phyloP scores from a whole-genome alignment of 1,284 basidiomycete species.

The Acaromyces ingoldii region DNA sequence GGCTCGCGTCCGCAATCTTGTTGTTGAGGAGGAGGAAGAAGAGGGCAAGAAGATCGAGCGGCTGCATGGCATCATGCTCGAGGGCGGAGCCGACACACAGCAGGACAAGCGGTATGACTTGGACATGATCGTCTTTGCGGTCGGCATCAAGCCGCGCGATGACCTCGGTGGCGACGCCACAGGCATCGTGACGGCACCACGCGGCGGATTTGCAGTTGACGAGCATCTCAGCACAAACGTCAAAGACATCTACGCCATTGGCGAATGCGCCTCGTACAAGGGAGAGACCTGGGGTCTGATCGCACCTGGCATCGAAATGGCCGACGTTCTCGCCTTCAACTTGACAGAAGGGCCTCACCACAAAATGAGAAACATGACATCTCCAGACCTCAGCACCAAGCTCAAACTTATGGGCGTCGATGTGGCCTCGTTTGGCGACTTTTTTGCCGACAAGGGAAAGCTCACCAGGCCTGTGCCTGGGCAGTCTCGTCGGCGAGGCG shows the following conservation, averaged over 20 bases:
- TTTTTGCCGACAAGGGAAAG: conserved; percentile 62
- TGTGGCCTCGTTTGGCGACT: conserved; percentile 68
- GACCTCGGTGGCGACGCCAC: conserved; percentile 59
- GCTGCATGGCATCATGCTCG: conserved; percentile 36
- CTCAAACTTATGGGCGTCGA: conserved; percentile 71
- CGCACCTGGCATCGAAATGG: conserved; percentile 70
- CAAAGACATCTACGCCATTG: conserved; percentile 66
- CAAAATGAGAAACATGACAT: conserved; percentile 59
- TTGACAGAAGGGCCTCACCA: conserved; percentile 56
- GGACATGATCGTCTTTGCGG: conserved; percentile 50
- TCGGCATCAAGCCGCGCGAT: conserved; percentile 63
- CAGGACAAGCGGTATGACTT: conserved; percentile 43
- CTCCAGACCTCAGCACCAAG: conserved; percentile 63
- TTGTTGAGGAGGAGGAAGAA: conserved; percentile 19
- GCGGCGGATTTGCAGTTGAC: conserved; percentile 62
- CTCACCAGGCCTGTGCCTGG: conserved; percentile 34
- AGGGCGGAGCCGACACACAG: conserved; percentile 37
- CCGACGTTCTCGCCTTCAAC: conserved; percentile 70
- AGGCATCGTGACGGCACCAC: conserved; percentile 51
- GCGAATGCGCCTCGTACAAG: conserved; percentile 69
- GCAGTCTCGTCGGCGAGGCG: conserved; percentile 19
- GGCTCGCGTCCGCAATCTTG: conserved; percentile 56
- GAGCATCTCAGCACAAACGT: conserved; percentile 62
- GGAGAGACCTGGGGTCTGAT: conserved; percentile 67
- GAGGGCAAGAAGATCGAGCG: conserved; percentile 17